Conservation (phyloP, 257 asterid genomes). For the Solanum dulcamara region DNA sequence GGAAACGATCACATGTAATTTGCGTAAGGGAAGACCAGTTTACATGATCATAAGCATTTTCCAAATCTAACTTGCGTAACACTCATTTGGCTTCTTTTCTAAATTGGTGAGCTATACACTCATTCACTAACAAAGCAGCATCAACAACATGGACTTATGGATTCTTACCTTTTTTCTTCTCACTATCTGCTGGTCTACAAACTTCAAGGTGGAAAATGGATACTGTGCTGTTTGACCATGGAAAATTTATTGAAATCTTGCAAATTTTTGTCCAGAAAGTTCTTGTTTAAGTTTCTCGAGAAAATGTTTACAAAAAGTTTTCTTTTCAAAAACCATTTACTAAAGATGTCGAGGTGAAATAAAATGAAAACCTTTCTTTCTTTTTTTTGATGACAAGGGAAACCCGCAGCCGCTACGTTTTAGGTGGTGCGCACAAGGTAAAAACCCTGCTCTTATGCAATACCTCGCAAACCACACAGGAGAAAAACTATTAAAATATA, state of each 20-base stretch:
- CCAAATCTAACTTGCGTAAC: neutral
- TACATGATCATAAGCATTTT: neutral
- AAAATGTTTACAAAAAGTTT: neutral
- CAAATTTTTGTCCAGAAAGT: neutral
- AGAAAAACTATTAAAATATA: too few relatives aligned
- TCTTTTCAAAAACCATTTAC: neutral
- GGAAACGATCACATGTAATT: neutral
- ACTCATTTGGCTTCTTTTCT: neutral
- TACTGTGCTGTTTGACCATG: neutral
- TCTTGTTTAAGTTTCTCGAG: neutral
- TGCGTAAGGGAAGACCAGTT: neutral
- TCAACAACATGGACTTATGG: neutral
- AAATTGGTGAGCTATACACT: neutral
- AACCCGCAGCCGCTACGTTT: too few relatives aligned
- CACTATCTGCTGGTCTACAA: neutral
- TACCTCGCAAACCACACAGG: too few relatives aligned
- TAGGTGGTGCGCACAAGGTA: too few relatives aligned
- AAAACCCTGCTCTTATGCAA: too few relatives aligned
- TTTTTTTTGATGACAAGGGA: too few relatives aligned
- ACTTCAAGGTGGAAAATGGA: neutral
- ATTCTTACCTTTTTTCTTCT: neutral
- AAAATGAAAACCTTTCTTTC: neutral
- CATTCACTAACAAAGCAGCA: neutral
- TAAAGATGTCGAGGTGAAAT: neutral
- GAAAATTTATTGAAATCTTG: neutral